Conservation (phyloP, 768 basidiomycete genomes). For the Podaxis sp. region DNA sequence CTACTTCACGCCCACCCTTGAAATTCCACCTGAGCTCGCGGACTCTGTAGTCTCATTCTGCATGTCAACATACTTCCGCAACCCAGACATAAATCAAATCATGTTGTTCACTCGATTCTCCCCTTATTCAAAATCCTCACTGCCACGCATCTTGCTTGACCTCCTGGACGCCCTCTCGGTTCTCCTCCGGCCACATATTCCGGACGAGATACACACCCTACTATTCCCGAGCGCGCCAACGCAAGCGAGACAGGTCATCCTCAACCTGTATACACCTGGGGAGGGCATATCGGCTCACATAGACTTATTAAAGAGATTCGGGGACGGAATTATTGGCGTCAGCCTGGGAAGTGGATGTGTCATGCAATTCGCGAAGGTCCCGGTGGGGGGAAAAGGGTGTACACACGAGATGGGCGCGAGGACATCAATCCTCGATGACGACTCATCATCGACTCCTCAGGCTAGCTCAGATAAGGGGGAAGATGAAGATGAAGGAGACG, state of each 20-base stretch:
- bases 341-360: constrained; percentile 79
- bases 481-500: constrained; percentile 20
- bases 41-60: constrained; percentile 50
- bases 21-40: constrained; percentile 52
- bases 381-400: not conserved
- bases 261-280: constrained; percentile 88
- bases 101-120: constrained; percentile 77
- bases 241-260: constrained; percentile 76
- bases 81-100: constrained; percentile 64
- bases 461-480: not conserved
- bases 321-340: constrained; percentile 87
- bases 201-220: constrained; percentile 47
- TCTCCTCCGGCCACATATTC: constrained; percentile 50
- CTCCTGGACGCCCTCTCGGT: constrained; percentile 52
- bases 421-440: constrained; percentile 1
- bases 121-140: constrained; percentile 19
- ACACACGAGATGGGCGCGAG: not conserved
- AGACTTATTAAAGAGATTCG: constrained; percentile 81
- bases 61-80: constrained; percentile 54
- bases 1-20: constrained; percentile 53
- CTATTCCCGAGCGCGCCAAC: constrained; percentile 56
- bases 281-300: constrained; percentile 89
- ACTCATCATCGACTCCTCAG: no score
- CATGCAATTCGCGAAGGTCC: constrained; percentile 66
- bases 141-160: constrained; percentile 55